These are phyloP conservation scores for Torulaspora microellipsoides DNA, from an alignment of 805 yeast species.

Conservation along the genomic window DNA sequence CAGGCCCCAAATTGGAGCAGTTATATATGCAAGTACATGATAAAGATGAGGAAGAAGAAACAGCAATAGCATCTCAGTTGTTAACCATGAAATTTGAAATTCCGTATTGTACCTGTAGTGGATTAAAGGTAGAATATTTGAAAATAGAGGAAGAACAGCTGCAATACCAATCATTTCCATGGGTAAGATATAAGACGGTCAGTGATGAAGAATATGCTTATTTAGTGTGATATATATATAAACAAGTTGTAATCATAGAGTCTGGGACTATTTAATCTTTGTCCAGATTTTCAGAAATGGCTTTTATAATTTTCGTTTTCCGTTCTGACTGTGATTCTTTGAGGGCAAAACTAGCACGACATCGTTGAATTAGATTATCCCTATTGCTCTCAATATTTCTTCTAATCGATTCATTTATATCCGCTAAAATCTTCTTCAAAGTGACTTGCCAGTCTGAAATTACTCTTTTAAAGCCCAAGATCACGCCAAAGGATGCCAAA, in stretches of 20 bases:
- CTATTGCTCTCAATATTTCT: constrained; percentile 15
- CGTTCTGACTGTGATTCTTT: constrained; percentile 1
- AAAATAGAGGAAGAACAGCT: constrained; percentile 60
- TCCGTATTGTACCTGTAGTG: constrained; percentile 61
- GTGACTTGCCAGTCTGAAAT: constrained; percentile 30
- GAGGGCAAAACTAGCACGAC: constrained; percentile 3
- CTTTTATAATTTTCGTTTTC: constrained; percentile 1
- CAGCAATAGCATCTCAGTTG: constrained; percentile 20
- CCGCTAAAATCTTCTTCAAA: constrained; percentile 6
- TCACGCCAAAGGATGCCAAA: constrained; percentile 30
- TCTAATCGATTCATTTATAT: constrained; percentile 13
- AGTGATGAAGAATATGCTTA: constrained; percentile 39
- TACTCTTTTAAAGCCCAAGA: constrained; percentile 32
- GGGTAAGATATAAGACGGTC: constrained; percentile 60
- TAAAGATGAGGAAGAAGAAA: constrained; percentile 7
- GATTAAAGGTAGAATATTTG: constrained; percentile 60
- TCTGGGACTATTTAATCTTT: not conserved
- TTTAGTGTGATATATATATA: constrained; percentile 10
- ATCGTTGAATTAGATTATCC: constrained; percentile 2
- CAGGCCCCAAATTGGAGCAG: constrained; percentile 33
- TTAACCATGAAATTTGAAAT: constrained; percentile 57
- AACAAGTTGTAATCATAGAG: no score
- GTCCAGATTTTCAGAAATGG: not conserved
- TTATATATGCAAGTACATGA: constrained; percentile 31
- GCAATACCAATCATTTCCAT: constrained; percentile 67